phyloP scores from a whole-genome alignment of 345 rosid genomes.

The Heritiera littoralis region DNA sequence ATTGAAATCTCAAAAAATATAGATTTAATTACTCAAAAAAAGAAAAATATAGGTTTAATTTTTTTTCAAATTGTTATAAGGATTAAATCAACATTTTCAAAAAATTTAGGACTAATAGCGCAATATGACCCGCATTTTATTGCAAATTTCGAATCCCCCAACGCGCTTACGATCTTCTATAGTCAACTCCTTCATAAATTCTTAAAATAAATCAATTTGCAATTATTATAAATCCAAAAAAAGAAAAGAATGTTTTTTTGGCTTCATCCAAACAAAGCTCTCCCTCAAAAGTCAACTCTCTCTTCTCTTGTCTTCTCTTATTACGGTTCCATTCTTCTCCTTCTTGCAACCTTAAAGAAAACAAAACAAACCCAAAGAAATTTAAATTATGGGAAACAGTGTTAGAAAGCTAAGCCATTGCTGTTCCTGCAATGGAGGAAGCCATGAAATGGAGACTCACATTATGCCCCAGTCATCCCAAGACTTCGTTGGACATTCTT shows the following conservation, averaged over 20 bases:
- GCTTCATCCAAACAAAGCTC: neutral
- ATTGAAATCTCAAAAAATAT: no score
- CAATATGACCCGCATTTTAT: neutral
- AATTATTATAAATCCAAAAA: neutral
- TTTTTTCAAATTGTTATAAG: no score
- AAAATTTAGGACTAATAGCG: no score
- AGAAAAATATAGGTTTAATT: no score
- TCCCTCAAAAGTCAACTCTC: conserved; percentile 9
- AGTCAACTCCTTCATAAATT: conserved; percentile 4
- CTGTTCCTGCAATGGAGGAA: conserved; percentile 16
- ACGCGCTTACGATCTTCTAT: neutral
- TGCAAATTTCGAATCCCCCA: neutral
- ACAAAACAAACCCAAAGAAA: neutral
- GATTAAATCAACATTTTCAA: no score
- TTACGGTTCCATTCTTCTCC: neutral
- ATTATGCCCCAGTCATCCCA: neutral
- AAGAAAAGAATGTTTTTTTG: neutral
- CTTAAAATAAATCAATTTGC: conserved; percentile 14
- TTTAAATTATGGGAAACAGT: conserved; percentile 12
- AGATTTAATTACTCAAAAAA: no score
- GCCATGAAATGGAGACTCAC: neutral
- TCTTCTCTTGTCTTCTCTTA: neutral
- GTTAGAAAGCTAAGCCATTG: conserved; percentile 10
- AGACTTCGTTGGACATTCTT: conserved; percentile 61
- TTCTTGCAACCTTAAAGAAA: neutral